Evolutionary conservation across 208 protist genomes (phyloP).

Genomic region (Wallacemonas sp.): DNA sequence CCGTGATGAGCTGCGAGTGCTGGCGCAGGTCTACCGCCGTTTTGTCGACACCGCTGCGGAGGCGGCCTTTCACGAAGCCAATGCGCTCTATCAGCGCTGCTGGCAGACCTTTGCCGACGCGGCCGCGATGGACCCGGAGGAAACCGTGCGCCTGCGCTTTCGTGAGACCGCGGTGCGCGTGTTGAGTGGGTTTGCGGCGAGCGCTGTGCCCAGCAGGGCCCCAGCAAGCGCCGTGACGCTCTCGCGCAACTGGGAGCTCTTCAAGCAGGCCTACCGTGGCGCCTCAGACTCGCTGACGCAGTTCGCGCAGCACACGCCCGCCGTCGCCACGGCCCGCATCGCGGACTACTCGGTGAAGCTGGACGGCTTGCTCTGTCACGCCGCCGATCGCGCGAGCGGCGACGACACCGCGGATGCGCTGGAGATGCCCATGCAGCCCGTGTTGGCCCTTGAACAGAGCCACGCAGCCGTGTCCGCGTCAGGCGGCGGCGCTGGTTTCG

Average conservation of each 20-base stretch:
- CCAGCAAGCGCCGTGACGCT: not conserved
- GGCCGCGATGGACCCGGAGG: not conserved
- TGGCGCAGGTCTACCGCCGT: not conserved
- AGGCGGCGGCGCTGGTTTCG: not conserved
- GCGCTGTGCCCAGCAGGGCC: not conserved
- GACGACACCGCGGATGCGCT: slow-evolving; percentile 1
- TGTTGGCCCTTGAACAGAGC: slow-evolving; percentile 15
- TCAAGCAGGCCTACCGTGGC: not conserved
- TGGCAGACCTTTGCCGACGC: not conserved
- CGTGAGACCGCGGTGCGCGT: not conserved
- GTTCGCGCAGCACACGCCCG: not conserved
- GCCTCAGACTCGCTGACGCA: not conserved
- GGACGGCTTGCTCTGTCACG: not conserved
- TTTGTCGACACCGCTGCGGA: not conserved
- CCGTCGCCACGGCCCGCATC: not conserved
- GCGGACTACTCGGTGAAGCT: not conserved
- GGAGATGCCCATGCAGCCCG: slow-evolving; percentile 17
- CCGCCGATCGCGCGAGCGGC: not conserved
- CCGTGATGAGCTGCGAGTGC: not conserved
- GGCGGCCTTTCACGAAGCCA: not conserved
- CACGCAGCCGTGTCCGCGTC: too few relatives aligned
- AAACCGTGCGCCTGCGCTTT: slow-evolving; percentile 1
- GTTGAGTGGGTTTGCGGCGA: not conserved
- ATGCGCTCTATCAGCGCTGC: too few relatives aligned
- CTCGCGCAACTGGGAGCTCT: not conserved